These are phyloP conservation scores for Scalesia atractyloides DNA, from an alignment of 129 eudicot genomes.

Conservation along the genomic window DNA sequence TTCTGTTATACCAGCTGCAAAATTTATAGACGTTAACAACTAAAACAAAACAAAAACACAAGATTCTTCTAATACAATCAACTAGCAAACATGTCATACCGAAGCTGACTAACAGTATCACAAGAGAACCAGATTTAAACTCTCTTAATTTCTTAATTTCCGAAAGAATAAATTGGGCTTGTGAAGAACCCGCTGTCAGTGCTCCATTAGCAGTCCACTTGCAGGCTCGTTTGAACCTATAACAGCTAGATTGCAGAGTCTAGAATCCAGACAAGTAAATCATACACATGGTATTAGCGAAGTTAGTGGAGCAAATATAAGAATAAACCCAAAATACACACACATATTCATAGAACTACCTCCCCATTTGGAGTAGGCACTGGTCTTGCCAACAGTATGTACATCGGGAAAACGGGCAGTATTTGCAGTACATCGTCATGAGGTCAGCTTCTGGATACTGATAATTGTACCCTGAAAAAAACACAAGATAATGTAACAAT, in stretches of 20 bases:
- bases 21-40: background rate
- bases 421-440: constrained; percentile 40
- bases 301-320: background rate
- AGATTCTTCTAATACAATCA: constrained; percentile 1
- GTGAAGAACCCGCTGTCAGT: constrained; percentile 33
- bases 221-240: constrained; percentile 54
- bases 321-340: background rate
- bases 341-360: constrained; percentile 36
- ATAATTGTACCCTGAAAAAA: constrained; percentile 57
- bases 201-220: constrained; percentile 44
- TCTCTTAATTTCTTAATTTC: constrained; percentile 64
- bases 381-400: constrained; percentile 67
- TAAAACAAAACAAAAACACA: background rate
- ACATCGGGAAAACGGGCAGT: constrained; percentile 59
- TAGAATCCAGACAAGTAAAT: background rate
- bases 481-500: background rate
- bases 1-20: constrained; percentile 46
- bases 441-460: constrained; percentile 53
- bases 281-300: constrained; percentile 32
- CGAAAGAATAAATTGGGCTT: constrained; percentile 65
- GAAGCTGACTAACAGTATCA: constrained; percentile 68
- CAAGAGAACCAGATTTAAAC: constrained; percentile 54
- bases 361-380: constrained; percentile 45
- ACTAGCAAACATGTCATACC: constrained; percentile 47
- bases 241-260: constrained; percentile 56